phyloP scores from a whole-genome alignment of 768 basidiomycete genomes.

The Tylopilus balloui region DNA sequence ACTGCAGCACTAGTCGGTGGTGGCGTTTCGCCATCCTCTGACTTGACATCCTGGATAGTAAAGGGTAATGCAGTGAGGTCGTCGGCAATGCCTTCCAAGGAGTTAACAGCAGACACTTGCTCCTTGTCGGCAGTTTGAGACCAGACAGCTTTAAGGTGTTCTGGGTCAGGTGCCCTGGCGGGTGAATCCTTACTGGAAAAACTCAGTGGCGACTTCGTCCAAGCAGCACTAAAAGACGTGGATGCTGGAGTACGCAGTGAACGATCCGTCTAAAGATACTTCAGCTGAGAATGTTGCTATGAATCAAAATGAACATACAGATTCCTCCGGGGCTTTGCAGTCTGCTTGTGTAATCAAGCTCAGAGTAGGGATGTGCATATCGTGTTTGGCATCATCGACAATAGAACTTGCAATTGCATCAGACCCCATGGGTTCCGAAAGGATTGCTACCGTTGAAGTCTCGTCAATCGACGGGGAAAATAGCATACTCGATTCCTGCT shows the following conservation, averaged over 20 bases:
- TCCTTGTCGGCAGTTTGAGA: conserved; percentile 71
- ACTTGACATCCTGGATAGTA: conserved; percentile 80
- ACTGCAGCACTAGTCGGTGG: conserved; percentile 54
- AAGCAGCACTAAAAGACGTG: conserved; percentile 37
- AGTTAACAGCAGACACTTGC: conserved; percentile 66
- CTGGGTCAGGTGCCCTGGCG: conserved; percentile 69
- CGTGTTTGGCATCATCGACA: conserved; percentile 7
- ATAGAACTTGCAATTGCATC: conserved; percentile 5
- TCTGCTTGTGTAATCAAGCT: conserved; percentile 36
- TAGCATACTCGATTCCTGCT: conserved; percentile 21
- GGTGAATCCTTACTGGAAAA: conserved; percentile 64
- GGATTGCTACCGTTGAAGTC: conserved; percentile 6
- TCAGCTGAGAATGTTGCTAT: conserved; percentile 11
- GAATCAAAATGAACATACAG: conserved; percentile 37
- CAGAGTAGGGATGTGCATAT: conserved; percentile 15
- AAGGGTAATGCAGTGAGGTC: conserved; percentile 78
- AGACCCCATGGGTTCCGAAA: conserved; percentile 7
- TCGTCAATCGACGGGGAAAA: conserved; percentile 21
- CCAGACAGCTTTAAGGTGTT: conserved; percentile 82
- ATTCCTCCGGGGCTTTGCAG: conserved; percentile 49
- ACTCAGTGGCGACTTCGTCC: conserved; percentile 50
- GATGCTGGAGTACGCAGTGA: conserved; percentile 46
- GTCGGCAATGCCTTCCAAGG: conserved; percentile 78
- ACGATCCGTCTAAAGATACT: conserved; percentile 36
- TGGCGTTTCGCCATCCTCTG: conserved; percentile 79